Percentiles rank a stretch among this genome's conserved stretches.
These are phyloP conservation scores for Diaporthe sp. DNA, from an alignment of 2,329 filamentous ascomycete genomes.

Conservation along the genomic window DNA sequence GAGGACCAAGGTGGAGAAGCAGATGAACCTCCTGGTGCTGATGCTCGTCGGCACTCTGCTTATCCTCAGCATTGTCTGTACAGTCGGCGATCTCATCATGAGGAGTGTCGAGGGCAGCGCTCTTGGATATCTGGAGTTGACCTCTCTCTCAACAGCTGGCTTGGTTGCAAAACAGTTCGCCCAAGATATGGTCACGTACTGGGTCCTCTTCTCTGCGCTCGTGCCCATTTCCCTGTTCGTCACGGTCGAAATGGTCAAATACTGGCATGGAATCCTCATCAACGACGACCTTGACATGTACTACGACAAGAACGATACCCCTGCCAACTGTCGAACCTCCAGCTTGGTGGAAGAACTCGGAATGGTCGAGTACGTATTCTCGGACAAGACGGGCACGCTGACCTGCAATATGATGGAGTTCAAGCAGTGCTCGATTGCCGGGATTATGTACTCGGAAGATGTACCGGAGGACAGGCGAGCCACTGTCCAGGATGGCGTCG, in stretches of 20 bases:
- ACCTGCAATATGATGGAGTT: slow-evolving; percentile 99
- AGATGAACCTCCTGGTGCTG: slow-evolving; percentile 94
- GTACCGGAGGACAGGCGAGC: slow-evolving; percentile 91
- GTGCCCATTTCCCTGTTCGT: slow-evolving; percentile 99
- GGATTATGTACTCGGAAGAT: slow-evolving; percentile 93
- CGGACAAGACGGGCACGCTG: slow-evolving; percentile 95
- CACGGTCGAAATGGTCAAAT: slow-evolving; percentile 97
- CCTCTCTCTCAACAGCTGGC: slow-evolving; percentile 67
- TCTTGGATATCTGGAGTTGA: slow-evolving; percentile 81
- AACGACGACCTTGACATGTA: slow-evolving; percentile 99
- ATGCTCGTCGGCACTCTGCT: slow-evolving; percentile 90
- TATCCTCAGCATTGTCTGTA: slow-evolving; percentile 88
- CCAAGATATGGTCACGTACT: slow-evolving; percentile 96
- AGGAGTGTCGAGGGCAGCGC: slow-evolving; percentile 74
- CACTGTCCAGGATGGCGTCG: slow-evolving; percentile 81
- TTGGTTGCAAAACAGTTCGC: slow-evolving; percentile 84
- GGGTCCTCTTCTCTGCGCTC: slow-evolving; percentile 96
- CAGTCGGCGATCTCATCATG: slow-evolving; percentile 89
- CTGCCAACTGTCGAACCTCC: slow-evolving; percentile 94
- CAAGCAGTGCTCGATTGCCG: slow-evolving; percentile 92
- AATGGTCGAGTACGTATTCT: slow-evolving; percentile 99
- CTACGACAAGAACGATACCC: slow-evolving; percentile 94
- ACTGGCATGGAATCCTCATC: slow-evolving; percentile 97
- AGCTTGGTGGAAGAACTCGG: slow-evolving; percentile 97
- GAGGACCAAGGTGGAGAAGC: slow-evolving; percentile 93